phyloP scores from a whole-genome alignment of 495 filamentous ascomycete species.

The Echria macrotheca region DNA sequence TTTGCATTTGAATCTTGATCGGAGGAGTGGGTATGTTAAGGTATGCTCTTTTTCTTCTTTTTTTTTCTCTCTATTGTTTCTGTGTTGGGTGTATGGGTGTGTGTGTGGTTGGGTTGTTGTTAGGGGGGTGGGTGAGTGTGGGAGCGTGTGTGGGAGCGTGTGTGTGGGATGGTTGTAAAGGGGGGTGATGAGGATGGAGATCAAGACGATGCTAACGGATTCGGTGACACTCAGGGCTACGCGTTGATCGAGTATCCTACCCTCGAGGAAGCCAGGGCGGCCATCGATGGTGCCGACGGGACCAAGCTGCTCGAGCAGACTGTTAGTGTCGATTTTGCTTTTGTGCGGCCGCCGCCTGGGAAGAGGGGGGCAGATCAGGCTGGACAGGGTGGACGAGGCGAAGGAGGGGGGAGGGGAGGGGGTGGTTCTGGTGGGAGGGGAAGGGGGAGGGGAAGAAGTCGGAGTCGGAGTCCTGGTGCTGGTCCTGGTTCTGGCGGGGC shows the following conservation, averaged over 20 bases:
- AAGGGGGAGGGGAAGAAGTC: constrained; percentile 40
- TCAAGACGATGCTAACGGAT: not conserved
- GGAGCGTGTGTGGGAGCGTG: no score
- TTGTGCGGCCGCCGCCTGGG: constrained; percentile 85
- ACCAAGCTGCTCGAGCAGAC: constrained; percentile 89
- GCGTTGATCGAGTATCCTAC: constrained; percentile 91
- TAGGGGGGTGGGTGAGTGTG: no score
- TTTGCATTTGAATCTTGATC: constrained; percentile 87
- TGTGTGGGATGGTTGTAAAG: no score
- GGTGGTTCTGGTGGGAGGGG: constrained; percentile 31
- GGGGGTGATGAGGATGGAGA: not conserved
- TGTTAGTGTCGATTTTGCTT: constrained; percentile 88
- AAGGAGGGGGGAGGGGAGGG: constrained; percentile 42
- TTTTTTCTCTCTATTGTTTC: not conserved
- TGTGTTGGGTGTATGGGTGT: no score
- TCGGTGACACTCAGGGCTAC: constrained; percentile 62
- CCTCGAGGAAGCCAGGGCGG: constrained; percentile 74
- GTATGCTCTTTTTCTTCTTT: constrained; percentile 37
- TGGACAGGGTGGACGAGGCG: constrained; percentile 48
- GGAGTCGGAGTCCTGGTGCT: constrained; percentile 38
- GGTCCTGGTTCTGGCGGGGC: not conserved
- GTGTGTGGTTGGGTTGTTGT: no score
- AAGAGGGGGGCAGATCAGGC: no score
- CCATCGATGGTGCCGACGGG: constrained; percentile 77
- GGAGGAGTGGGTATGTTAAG: constrained; percentile 97